phyloP scores from a whole-genome alignment of 164 flowering plant genomes.

The Piper betle region DNA sequence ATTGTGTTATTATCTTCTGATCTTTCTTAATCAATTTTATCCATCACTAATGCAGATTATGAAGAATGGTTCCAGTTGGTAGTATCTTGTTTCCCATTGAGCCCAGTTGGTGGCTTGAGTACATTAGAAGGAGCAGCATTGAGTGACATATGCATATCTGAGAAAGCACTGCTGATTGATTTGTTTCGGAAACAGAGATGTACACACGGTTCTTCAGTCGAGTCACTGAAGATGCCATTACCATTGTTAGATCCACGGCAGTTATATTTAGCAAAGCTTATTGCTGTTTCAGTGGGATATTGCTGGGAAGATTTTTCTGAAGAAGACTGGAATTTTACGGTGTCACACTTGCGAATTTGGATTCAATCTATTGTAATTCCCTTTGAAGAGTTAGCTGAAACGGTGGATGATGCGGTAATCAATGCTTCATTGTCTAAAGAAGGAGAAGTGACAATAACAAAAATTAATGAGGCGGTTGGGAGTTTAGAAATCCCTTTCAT shows the following conservation, averaged over 20 bases:
- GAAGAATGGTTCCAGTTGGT: slow-evolving; percentile 72
- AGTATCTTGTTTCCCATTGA: slow-evolving; percentile 69
- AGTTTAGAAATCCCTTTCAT: slow-evolving; percentile 23
- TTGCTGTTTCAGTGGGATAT: slow-evolving; percentile 55
- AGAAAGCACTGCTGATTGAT: slow-evolving; percentile 44
- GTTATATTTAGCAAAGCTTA: slow-evolving; percentile 43
- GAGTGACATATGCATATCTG: slow-evolving; percentile 34
- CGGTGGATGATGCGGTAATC: slow-evolving; percentile 31
- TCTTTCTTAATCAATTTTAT: background rate
- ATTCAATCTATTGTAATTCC: slow-evolving; percentile 63
- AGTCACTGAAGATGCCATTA: background rate
- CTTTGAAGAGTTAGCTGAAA: slow-evolving; percentile 81
- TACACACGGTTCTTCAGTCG: slow-evolving; percentile 16
- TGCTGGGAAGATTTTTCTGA: slow-evolving; percentile 74
- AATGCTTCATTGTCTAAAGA: slow-evolving; percentile 20
- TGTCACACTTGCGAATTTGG: slow-evolving; percentile 47
- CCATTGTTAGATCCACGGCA: slow-evolving; percentile 17
- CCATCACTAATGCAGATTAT: slow-evolving; percentile 35
- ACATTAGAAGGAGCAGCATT: slow-evolving; percentile 22
- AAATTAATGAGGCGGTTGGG: slow-evolving; percentile 27
- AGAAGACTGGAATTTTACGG: slow-evolving; percentile 77
- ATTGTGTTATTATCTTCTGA: no score
- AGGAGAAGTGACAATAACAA: slow-evolving; percentile 18
- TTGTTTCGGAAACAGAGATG: slow-evolving; percentile 59
- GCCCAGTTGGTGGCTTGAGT: slow-evolving; percentile 19